phyloP scores from a whole-genome alignment of 148 eudicot species.

The Fallopia convolvulus region DNA sequence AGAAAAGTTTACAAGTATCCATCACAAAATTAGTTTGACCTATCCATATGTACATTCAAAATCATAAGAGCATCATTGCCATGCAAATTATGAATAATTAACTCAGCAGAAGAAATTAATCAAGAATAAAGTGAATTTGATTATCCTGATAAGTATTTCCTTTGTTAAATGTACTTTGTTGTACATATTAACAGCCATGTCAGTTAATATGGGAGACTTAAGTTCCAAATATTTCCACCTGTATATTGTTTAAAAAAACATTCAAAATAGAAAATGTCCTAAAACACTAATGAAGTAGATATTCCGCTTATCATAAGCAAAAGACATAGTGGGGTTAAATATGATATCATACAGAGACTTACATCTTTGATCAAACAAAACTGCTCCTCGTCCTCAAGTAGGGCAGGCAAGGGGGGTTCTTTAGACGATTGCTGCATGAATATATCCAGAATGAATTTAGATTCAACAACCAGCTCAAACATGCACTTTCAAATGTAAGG shows the following conservation, averaged over 20 bases:
- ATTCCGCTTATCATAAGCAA: background rate
- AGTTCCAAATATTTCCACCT: background rate
- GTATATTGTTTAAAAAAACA: background rate
- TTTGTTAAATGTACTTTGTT: background rate
- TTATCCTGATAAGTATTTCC: background rate
- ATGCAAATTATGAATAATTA: background rate
- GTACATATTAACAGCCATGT: background rate
- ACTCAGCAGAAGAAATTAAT: background rate
- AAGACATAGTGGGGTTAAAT: background rate
- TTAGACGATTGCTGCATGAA: conserved; percentile 44
- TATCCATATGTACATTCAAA: background rate
- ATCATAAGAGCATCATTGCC: background rate
- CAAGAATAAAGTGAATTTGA: background rate
- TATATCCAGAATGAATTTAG: conserved; percentile 10
- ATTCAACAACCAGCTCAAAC: conserved; percentile 5
- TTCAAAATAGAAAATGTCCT: background rate
- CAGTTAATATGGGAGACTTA: background rate
- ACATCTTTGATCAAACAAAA: conserved; percentile 68
- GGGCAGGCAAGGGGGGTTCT: conserved; percentile 72
- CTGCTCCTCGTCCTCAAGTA: conserved; percentile 71
- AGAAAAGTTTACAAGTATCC: background rate
- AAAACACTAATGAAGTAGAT: background rate
- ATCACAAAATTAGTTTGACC: background rate
- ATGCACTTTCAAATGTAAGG: background rate
- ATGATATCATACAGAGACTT: conserved; percentile 21